A percentile compares a stretch with the other conserved stretches of the same genome.
These are phyloP conservation scores for Sclerotinia sclerotiorum DNA, from an alignment of 2,329 filamentous ascomycete genomes.

Conservation along the genomic window DNA sequence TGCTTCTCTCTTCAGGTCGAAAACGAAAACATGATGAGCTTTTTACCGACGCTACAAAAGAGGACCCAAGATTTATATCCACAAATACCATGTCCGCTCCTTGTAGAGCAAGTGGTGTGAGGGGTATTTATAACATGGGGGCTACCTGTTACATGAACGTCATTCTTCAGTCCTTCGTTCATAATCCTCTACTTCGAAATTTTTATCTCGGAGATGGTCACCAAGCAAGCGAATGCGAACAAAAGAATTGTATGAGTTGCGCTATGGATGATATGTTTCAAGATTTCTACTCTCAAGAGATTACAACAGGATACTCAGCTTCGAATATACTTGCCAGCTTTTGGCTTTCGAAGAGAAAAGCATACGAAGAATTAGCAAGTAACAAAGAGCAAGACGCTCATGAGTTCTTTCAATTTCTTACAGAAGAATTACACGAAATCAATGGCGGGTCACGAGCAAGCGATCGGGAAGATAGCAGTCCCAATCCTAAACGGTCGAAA, in stretches of 20 bases:
- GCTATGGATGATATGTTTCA: slow-evolving; percentile 74
- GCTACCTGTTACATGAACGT: slow-evolving; percentile 98
- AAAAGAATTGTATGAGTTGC: slow-evolving; percentile 64
- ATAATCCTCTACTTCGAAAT: slow-evolving; percentile 87
- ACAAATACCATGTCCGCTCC: slow-evolving; percentile 76
- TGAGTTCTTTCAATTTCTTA: slow-evolving; percentile 94
- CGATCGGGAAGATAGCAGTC: slow-evolving; percentile 30
- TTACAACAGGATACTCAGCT: slow-evolving; percentile 85
- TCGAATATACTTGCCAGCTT: slow-evolving; percentile 86
- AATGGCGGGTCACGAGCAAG: slow-evolving; percentile 57
- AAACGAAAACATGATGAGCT: slow-evolving; percentile 77
- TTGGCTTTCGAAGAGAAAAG: slow-evolving; percentile 79
- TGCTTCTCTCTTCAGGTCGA: slow-evolving; percentile 48
- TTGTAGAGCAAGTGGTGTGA: slow-evolving; percentile 82
- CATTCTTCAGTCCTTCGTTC: slow-evolving; percentile 87
- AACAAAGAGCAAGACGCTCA: slow-evolving; percentile 97
- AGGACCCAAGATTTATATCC: slow-evolving; percentile 74
- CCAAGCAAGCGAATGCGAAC: slow-evolving; percentile 69
- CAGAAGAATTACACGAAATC: slow-evolving; percentile 84
- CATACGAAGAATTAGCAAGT: slow-evolving; percentile 74
- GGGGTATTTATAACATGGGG: slow-evolving; percentile 96
- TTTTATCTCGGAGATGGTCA: slow-evolving; percentile 93
- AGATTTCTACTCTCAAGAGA: slow-evolving; percentile 69
- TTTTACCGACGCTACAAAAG: slow-evolving; percentile 61
- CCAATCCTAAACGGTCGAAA: slow-evolving; percentile 32